These are phyloP conservation scores for Lodderomyces orthopsilosis DNA, from an alignment of 1,139 yeast genomes.

Conservation along the genomic window DNA sequence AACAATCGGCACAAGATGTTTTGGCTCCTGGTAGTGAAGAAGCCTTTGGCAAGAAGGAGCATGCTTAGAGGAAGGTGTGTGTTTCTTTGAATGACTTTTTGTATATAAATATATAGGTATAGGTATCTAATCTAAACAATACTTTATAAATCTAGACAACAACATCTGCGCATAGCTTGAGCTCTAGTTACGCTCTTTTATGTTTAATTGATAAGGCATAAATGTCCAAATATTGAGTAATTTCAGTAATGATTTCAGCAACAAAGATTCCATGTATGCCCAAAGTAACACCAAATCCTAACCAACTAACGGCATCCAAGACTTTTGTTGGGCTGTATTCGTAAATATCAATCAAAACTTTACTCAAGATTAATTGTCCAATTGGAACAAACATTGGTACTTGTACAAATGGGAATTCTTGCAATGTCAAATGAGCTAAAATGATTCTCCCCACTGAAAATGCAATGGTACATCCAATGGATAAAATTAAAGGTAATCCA, in stretches of 20 bases:
- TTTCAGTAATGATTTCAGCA: constrained; percentile 77
- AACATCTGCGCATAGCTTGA: not conserved
- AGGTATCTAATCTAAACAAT: constrained; percentile 1
- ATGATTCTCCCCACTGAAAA: constrained; percentile 88
- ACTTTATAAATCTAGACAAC: not conserved
- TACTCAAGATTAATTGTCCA: constrained; percentile 48
- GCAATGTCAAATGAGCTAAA: constrained; percentile 80
- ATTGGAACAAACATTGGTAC: constrained; percentile 69
- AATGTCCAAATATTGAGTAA: constrained; percentile 79
- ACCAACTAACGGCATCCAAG: constrained; percentile 56
- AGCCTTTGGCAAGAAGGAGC: constrained; percentile 34
- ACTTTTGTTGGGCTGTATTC: constrained; percentile 39
- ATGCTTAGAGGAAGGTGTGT: not conserved
- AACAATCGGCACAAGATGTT: constrained; percentile 80
- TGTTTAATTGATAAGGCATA: constrained; percentile 84
- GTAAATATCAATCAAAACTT: constrained; percentile 36
- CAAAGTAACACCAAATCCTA: constrained; percentile 70
- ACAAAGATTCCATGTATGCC: constrained; percentile 81
- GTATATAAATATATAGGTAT: not conserved
- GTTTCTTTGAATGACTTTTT: not conserved
- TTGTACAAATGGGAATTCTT: constrained; percentile 69
- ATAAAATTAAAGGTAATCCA: constrained; percentile 59
- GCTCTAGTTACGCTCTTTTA: constrained; percentile 41
- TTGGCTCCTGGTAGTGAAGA: constrained; percentile 72
- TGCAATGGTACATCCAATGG: constrained; percentile 76